Base-by-base conservation (phyloP, 228 moss, liverwort and hornwort species). In the Sphagnum magellanicum region DNA sequence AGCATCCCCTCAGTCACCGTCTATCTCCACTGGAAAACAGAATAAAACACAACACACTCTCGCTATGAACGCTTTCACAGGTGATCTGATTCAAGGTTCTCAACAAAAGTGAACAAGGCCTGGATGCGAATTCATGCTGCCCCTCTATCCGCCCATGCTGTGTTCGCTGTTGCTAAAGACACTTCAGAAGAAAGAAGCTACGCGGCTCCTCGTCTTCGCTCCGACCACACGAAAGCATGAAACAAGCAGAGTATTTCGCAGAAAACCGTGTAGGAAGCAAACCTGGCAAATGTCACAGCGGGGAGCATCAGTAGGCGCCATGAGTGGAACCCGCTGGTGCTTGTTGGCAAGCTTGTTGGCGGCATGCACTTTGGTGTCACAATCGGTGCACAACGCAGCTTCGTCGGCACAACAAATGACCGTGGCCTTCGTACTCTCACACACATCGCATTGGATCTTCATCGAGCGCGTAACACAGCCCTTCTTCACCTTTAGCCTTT, bases 251-350 rank as follows among this genome's bases (percentile, higher is more conserved):
- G 32, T 2, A 32, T 32, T 32, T 32, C 32, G 32, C 32, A 32
- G 32, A 32, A 32, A 32, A 32, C 32, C 32, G 32, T 32, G 32
- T 32, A 32, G 9, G 55, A 12, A 5, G 68, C 60, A 63, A 32
- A 88, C 88, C 95, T 92, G 92, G 76, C 95, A 95, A 60, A 95
- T 95, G 75, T 95, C 95, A 67, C 95, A 95, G 57, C 86, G 84
- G 4, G 89, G 89, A 50, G 89, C 67, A 63, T 90, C 95, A 0
- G 75, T 48, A 9, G 64, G 62, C 5, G 58, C 78, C 48, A 82
- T 63, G 5, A 95, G 82, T 51, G 92, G 74, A 62, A 95, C 79
- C 8, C 95, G 95, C 63, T 84, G 81, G 67, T 95, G 95, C 79
- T 95, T 95, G 71, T 76, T 86, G 10, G 95, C 90, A 48, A 95